Evolutionary conservation across 495 filamentous ascomycete species (phyloP).

Genomic region (Symbiotaphrina buchneri): DNA sequence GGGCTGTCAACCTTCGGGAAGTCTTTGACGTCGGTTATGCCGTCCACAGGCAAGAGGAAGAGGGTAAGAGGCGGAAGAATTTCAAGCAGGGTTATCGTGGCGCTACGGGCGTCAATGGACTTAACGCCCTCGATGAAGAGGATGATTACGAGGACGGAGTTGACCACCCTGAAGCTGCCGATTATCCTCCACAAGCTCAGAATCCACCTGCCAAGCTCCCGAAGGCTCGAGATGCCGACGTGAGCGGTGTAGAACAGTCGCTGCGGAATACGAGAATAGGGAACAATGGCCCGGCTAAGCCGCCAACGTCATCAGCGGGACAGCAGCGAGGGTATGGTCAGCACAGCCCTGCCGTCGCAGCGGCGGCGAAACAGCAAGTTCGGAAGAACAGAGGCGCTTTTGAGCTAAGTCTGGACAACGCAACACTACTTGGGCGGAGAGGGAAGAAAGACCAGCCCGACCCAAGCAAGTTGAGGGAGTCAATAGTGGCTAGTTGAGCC

Average conservation of each 20-base stretch:
- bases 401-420: slow-evolving; percentile 74
- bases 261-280: slow-evolving; percentile 59
- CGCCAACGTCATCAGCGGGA: slow-evolving; percentile 17
- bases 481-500: too few species aligned
- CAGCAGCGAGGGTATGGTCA: slow-evolving; percentile 57
- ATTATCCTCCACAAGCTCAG: slow-evolving; percentile 9
- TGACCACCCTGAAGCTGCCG: slow-evolving; percentile 24
- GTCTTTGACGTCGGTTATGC: slow-evolving; percentile 96
- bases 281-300: slow-evolving; percentile 25
- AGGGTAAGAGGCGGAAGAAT: slow-evolving; percentile 70
- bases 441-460: slow-evolving; percentile 22
- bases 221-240: slow-evolving; percentile 37
- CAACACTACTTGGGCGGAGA: slow-evolving; percentile 67
- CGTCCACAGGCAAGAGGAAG: slow-evolving; percentile 90
- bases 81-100: slow-evolving; percentile 48
- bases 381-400: slow-evolving; percentile 42
- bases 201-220: slow-evolving; percentile 42
- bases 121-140: slow-evolving; percentile 47
- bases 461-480: slow-evolving; percentile 12
- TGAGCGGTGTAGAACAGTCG: slow-evolving; percentile 63
- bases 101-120: slow-evolving; percentile 22
- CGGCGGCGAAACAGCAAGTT: slow-evolving; percentile 59
- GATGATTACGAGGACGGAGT: slow-evolving; percentile 39
- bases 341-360: slow-evolving; percentile 52
- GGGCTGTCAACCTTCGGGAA: slow-evolving; percentile 83